phyloP scores from a whole-genome alignment of 148 eudicot genomes.

The Diospyros lotus region DNA sequence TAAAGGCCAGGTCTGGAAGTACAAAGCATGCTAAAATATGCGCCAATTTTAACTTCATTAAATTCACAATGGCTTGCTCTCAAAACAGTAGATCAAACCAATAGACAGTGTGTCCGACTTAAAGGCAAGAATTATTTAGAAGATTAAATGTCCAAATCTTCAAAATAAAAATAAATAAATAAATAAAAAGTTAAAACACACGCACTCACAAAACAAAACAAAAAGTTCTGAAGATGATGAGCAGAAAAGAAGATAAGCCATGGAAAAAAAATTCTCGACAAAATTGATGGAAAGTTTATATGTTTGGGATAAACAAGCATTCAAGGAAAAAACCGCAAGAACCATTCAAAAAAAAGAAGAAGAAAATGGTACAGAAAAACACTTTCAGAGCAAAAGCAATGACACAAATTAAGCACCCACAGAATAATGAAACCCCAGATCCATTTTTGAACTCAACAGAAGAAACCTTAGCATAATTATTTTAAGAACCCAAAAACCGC shows the following conservation, averaged over 20 bases:
- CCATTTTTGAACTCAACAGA: background rate
- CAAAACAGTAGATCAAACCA: background rate
- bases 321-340: background rate
- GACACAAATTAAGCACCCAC: conserved; percentile 2
- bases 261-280: background rate
- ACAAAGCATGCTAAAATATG: background rate
- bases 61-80: background rate
- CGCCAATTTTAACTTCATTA: background rate
- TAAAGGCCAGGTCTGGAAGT: background rate
- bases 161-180: background rate
- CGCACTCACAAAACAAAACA: background rate
- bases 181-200: background rate
- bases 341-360: conserved; percentile 7
- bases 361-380: background rate
- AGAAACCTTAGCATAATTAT: conserved; percentile 1
- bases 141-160: background rate
- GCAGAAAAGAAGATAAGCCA: background rate
- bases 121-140: background rate
- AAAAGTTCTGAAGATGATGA: background rate
- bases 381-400: too few relatives aligned
- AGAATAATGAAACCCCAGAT: conserved; percentile 6
- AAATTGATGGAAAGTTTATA: background rate
- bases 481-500: background rate
- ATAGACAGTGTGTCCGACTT: background rate
- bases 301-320: background rate